phyloP scores from a whole-genome alignment of 306 rosid genomes.

The Quercus robur region DNA sequence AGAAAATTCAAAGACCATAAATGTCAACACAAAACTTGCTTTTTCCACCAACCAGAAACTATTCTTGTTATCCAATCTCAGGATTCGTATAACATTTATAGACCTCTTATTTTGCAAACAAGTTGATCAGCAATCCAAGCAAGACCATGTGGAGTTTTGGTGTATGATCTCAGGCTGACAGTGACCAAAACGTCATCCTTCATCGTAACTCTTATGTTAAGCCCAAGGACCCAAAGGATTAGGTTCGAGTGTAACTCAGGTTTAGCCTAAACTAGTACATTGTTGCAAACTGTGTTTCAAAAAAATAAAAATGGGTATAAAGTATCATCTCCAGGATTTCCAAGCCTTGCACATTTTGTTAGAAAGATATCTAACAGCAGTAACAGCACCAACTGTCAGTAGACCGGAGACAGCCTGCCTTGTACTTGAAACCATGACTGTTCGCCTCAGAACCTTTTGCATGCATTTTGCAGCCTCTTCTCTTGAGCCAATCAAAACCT shows the following conservation, averaged over 20 bases:
- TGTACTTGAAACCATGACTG: slow-evolving; percentile 83
- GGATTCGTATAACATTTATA: neutral
- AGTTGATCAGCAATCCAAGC: neutral
- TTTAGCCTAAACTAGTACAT: neutral
- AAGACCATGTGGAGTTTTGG: neutral
- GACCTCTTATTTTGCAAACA: neutral
- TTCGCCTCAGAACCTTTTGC: slow-evolving; percentile 59
- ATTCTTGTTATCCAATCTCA: neutral
- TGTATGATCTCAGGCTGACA: neutral
- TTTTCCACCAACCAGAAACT: neutral
- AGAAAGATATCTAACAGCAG: slow-evolving; percentile 59
- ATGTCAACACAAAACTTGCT: neutral
- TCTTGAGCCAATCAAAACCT: slow-evolving; percentile 47
- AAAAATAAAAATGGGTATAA: neutral
- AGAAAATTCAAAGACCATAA: neutral
- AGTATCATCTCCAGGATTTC: slow-evolving; percentile 59
- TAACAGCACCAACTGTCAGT: slow-evolving; percentile 68
- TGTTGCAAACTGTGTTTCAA: too few relatives aligned
- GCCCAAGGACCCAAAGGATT: neutral
- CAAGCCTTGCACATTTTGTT: slow-evolving; percentile 75
- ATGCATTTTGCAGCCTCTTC: slow-evolving; percentile 72
- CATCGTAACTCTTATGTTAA: neutral
- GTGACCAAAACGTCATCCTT: neutral
- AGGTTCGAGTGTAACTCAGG: neutral
- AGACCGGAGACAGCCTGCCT: slow-evolving; percentile 86